These are phyloP conservation scores for Agaricus bisporus DNA, from an alignment of 768 basidiomycete species.

Conservation along the genomic window DNA sequence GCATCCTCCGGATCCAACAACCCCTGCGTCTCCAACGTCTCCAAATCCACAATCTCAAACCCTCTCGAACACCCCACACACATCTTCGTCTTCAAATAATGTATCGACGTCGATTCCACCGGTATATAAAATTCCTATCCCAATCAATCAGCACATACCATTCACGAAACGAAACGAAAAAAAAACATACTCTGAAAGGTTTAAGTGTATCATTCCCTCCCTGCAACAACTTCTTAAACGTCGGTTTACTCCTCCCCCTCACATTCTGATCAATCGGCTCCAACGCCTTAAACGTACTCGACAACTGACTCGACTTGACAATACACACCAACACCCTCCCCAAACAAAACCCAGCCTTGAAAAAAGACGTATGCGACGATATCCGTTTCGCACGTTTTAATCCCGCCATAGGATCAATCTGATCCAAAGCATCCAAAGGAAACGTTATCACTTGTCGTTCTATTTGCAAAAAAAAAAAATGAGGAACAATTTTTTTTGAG, in stretches of 20 bases:
- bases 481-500: neutral
- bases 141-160: neutral
- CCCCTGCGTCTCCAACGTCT: constrained; percentile 95
- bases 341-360: constrained; percentile 93
- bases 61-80: constrained; percentile 97
- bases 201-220: constrained; percentile 93
- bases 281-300: constrained; percentile 95
- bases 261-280: constrained; percentile 92
- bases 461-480: constrained; percentile 22
- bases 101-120: constrained; percentile 92
- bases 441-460: constrained; percentile 96
- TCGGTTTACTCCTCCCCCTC: constrained; percentile 75
- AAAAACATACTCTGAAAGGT: constrained; percentile 68
- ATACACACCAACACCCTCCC: constrained; percentile 91
- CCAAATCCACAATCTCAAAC: constrained; percentile 97
- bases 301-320: constrained; percentile 91
- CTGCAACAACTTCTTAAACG: constrained; percentile 92
- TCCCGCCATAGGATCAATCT: constrained; percentile 84
- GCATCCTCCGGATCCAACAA: constrained; percentile 89
- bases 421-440: constrained; percentile 88
- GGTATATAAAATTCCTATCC: constrained; percentile 99
- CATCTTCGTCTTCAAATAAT: constrained; percentile 94
- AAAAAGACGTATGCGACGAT: constrained; percentile 94
- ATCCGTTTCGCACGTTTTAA: constrained; percentile 93
- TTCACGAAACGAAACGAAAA: neutral